Evolutionary conservation across 1,284 basidiomycete species (phyloP), one percentile per base, ranked within the genome.

Genomic region (Taiwanofungus camphoratus): DNA sequence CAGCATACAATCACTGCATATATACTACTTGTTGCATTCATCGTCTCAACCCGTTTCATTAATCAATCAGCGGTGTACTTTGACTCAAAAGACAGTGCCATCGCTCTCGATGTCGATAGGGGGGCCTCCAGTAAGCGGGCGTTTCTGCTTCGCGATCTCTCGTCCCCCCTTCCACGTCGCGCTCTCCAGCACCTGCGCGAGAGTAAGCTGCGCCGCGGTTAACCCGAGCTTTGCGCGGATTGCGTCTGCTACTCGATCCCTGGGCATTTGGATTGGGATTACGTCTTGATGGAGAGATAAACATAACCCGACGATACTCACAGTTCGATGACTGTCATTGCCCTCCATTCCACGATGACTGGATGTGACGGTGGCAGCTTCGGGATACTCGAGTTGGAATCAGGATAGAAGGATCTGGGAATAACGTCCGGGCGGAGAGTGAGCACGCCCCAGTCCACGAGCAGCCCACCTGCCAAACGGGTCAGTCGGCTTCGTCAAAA

Each of bases 131-230:
- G 79, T 84, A 35, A 71, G 66, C 0, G 84, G 84, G 13, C 93
- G 69, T 60, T 80, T 84, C 57, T 74, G 64, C 60, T 82, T 87
- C 0, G 94, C 94, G 36, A 97, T 90, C 65, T 95, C 90, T 5
- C 92, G 73, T 0, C 88, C 94, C 2, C 91, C 92, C 60, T 94
- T 95, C 95, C 94, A 97, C 0, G 93, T 97, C 2, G 92, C 92
- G 39, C 84, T 83, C 65, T 98, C 94, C 22, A 98, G 70, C 0
- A 97, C 83, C 63, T 97, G 95, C 0, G 90, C 84, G 9, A 96
- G 76, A 0, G 78, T 76, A 22, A 83, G 70, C 42, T 81, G 66
- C 2, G 67, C 68, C 3, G 58, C 58, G 2, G 64, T 67, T 23
- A 83, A 57, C 2, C 66, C 63, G 36, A 87, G 71, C 52, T 79